Base-by-base conservation (phyloP, 345 rosid species). In the Eucalyptus melliodora region DNA sequence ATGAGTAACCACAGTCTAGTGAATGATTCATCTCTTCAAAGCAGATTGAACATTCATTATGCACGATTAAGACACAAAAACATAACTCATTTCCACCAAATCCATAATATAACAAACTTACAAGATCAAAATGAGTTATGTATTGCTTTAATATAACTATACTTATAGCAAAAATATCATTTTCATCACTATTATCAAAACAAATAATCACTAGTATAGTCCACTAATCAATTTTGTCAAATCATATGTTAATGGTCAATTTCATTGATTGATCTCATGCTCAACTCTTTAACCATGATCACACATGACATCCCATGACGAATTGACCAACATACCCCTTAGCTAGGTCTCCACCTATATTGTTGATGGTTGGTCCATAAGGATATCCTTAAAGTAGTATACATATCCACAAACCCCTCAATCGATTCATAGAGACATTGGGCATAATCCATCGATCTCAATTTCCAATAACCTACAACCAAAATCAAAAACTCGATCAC, bases 1-100 rank as follows among this genome's bases (percentile, higher is more conserved):
- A 56, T 56, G 11, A 23, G 1, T 1, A 23, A 56, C 2, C 27
- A 56, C 3, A 9, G 0, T 56, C 3, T 0, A 56, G 1, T 23
- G 3, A 56, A 23, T 56, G 1, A 56, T 56, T 21, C 60, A 56
- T 56, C 12, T 56, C 27, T 56, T 56, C 12, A 8, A 56, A 56
- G 11, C 6, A 56, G 0, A 56, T 56, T 56, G 12, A 56, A 23
- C 12, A 23, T 56, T 3, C 12, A 0, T 23, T 55, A 56, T 9
- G 60, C 60, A 56, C 0, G 3, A 0, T 56, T 56, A 56, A 23
- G 27, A 56, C 12, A 23, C 26, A 56, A 23, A 56, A 56, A 1
- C 12, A 56, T 56, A 56, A 56, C 60, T 56, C 30, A 56, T 56
- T 24, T 56, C 26, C 27, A 56, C 62, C 30, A 23, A 56, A 56